Conservation (phyloP, 768 basidiomycete species). For the Lactifluus subvellereus region DNA sequence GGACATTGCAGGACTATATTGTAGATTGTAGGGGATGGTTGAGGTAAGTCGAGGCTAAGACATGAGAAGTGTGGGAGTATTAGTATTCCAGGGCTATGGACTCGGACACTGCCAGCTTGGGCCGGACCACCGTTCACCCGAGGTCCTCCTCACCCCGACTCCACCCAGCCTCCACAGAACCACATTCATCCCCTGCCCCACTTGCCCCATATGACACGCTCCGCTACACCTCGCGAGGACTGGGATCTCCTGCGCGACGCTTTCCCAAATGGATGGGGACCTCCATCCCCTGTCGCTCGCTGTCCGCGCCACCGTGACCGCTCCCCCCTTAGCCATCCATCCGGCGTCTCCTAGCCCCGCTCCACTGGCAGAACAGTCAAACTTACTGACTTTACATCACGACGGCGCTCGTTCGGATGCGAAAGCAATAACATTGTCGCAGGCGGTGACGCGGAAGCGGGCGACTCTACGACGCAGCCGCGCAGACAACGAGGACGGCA, state of each 20-base stretch:
- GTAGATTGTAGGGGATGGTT: no score
- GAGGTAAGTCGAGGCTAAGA: no score
- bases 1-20: neutral
- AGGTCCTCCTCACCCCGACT: neutral
- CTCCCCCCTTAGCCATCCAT: constrained; percentile 37
- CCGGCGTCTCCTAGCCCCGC: constrained; percentile 39
- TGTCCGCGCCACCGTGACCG: constrained; percentile 19
- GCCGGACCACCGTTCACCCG: neutral
- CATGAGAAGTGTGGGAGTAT: no score
- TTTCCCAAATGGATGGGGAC: no score
- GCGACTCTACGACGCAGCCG: constrained; percentile 3
- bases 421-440: constrained; percentile 25
- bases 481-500: neutral
- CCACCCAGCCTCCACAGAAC: neutral
- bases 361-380: constrained; percentile 46
- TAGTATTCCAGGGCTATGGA: no score
- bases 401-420: constrained; percentile 49
- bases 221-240: no score
- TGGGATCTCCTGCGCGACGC: no score
- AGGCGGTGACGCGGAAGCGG: constrained; percentile 16
- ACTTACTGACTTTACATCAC: constrained; percentile 66
- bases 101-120: no score
- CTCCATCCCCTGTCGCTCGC: no score
- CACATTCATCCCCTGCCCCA: no score
- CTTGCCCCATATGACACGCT: no score